Evolutionary conservation across 768 basidiomycete genomes (phyloP), one percentile per base, ranked within the genome.

Genomic region (Kwoniella sp.): DNA sequence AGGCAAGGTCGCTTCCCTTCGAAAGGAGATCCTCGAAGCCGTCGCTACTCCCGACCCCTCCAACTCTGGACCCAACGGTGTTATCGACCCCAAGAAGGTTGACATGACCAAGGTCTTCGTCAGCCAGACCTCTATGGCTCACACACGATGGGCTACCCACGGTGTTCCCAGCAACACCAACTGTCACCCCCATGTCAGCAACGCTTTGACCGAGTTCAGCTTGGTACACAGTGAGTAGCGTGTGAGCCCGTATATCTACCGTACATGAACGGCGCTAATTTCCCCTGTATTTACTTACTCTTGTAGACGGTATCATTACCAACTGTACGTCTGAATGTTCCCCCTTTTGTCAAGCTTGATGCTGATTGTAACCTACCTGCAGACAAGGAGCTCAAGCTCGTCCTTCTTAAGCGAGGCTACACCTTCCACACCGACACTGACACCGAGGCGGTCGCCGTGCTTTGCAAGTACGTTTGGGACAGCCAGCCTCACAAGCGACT

Each of bases 81-180:
- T 30, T 12, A 51, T 58, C 21, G 55, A 70, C 30, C 47, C 52
- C n/a, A 87, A 90, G 27, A 80, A 76, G 67, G 73, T 92, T 71
- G 85, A 95, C 79, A 87, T 89, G 63, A 82, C 84, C 76, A 92
- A 91, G 83, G 84, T 85, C 37, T 88, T 86, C 81, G 77, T 91
- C 55, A 87, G 88, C 46, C 93, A 97, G 82, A 92, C 94, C 49
- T 92, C 92, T 40, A 97, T 99, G 81, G 95, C 95, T 13, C 96
- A 99, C 83, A 99, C 96, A 13, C 91, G 96, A 69, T 99, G 96
- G 96, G 96, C 96, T 1, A 99, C 96, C 21, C 96, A 99, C 78
- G 96, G 96, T 37, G 86, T 88, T 21, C 94, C 93, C 22, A 89
- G 88, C 2, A 85, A 87, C 57, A 80, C 85, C 73, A 99, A 99